phyloP scores from a whole-genome alignment of 2,329 filamentous ascomycete genomes.

The Plenodomus tracheiphilus region DNA sequence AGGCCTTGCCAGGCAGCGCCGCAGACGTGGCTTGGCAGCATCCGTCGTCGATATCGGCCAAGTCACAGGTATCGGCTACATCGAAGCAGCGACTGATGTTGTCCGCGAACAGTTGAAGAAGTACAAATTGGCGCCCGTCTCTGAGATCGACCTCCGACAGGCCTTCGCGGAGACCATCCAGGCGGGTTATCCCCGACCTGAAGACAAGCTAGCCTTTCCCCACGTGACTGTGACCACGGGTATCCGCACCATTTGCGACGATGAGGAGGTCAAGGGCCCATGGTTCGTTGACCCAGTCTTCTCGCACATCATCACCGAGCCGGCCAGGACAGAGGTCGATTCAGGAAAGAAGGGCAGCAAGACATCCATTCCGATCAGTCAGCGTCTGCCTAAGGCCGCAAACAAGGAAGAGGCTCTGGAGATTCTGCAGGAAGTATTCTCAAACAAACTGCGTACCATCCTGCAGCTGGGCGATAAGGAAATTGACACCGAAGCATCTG shows the following conservation, averaged over 20 bases:
- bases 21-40: constrained; percentile 44
- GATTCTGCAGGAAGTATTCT: neutral
- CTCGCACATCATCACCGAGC: too few relatives aligned
- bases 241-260: too few relatives aligned
- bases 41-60: constrained; percentile 40
- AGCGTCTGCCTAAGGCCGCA: neutral
- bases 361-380: too few relatives aligned
- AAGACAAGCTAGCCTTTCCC: too few relatives aligned
- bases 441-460: neutral
- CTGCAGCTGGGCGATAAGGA: neutral
- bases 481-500: neutral
- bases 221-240: neutral
- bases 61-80: constrained; percentile 50
- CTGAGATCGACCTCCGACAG: constrained; percentile 18
- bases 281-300: neutral
- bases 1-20: constrained; percentile 43
- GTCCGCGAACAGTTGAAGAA: constrained; percentile 1
- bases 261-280: too few relatives aligned
- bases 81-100: constrained; percentile 15
- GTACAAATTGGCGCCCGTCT: constrained; percentile 6
- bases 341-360: too few relatives aligned
- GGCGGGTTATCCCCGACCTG: constrained; percentile 3
- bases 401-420: neutral
- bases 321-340: too few relatives aligned
- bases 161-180: constrained; percentile 10